Percentiles rank a stretch among this genome's conserved stretches.
Evolutionary conservation across 2,329 filamentous ascomycete genomes (phyloP).

Genomic region (Coniosporium tulheliwenetii): DNA sequence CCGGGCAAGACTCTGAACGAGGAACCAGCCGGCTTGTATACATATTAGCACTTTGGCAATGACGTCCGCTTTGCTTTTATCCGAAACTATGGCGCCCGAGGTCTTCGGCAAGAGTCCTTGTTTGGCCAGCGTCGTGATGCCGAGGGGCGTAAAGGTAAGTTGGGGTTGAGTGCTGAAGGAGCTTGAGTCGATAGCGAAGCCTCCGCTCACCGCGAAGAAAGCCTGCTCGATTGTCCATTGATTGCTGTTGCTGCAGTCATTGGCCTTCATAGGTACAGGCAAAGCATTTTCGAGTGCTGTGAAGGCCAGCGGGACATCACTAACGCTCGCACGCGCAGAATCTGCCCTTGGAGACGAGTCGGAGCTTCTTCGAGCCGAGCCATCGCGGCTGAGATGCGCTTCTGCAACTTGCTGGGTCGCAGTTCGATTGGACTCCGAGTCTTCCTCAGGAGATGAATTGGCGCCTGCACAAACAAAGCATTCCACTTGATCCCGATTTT

Average conservation of each 20-base stretch:
- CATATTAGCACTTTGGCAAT: constrained; percentile 15
- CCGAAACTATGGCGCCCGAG: constrained; percentile 3
- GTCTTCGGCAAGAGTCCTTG: constrained; percentile 7
- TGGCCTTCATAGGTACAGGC: no score
- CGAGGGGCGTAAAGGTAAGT: constrained; percentile 9
- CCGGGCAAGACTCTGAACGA: constrained; percentile 18
- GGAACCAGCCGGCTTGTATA: constrained; percentile 24
- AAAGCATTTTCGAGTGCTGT: neutral
- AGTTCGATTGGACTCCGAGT: no score
- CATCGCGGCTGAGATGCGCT: no score
- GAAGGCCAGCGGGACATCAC: neutral
- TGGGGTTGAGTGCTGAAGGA: constrained; percentile 1
- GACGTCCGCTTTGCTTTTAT: constrained; percentile 11
- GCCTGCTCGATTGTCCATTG: constrained; percentile 4
- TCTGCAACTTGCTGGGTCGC: no score
- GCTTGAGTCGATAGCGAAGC: constrained; percentile 6
- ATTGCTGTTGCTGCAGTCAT: neutral
- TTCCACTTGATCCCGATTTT: no score
- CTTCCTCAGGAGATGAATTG: no score
- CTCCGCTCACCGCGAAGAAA: constrained; percentile 10
- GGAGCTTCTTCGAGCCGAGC: no score
- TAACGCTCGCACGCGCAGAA: no score
- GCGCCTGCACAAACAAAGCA: no score
- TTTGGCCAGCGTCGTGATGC: constrained; percentile 6
- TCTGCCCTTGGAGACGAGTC: no score